Evolutionary conservation across 2,329 filamentous ascomycete species (phyloP).

Genomic region (Colletotrichum musicola): DNA sequence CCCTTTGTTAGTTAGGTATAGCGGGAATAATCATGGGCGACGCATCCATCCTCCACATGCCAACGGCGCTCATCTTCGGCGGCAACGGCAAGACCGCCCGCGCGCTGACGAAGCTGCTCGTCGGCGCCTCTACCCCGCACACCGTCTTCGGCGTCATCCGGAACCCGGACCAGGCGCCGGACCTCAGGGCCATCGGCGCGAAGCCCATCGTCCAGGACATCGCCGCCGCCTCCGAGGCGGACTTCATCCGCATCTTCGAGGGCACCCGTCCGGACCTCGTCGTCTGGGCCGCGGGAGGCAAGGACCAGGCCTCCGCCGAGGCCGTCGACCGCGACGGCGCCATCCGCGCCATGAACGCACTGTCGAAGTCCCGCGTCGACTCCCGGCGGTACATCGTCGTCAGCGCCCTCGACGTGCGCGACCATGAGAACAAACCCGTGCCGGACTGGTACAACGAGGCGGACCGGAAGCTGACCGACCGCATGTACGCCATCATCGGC

Average conservation of each 20-base stretch:
- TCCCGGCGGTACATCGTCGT: slow-evolving; percentile 60
- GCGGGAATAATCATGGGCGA: slow-evolving; percentile 33
- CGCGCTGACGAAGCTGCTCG: slow-evolving; percentile 42
- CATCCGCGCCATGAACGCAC: slow-evolving; percentile 59
- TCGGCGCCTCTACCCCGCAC: slow-evolving; percentile 34
- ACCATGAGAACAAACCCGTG: slow-evolving; percentile 49
- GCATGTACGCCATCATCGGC: slow-evolving; percentile 54
- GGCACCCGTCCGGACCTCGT: slow-evolving; percentile 47
- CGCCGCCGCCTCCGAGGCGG: slow-evolving; percentile 51
- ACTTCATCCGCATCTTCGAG: slow-evolving; percentile 52
- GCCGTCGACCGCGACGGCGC: slow-evolving; percentile 60
- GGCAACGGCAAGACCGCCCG: slow-evolving; percentile 45
- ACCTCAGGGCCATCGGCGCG: slow-evolving; percentile 55
- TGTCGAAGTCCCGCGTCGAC: slow-evolving; percentile 50
- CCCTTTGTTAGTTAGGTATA: neutral
- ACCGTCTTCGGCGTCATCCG: slow-evolving; percentile 47
- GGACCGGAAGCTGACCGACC: slow-evolving; percentile 50
- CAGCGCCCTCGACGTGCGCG: slow-evolving; percentile 58
- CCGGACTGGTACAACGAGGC: slow-evolving; percentile 59
- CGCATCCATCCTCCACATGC: slow-evolving; percentile 40
- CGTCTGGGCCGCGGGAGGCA: slow-evolving; percentile 49
- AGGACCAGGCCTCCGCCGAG: slow-evolving; percentile 54
- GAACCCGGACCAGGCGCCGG: slow-evolving; percentile 47
- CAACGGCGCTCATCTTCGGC: slow-evolving; percentile 44
- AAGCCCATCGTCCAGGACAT: slow-evolving; percentile 58